Percentiles rank a stretch among this genome's conserved stretches.
phyloP scores from a whole-genome alignment of 2,329 filamentous ascomycete species.

The Orbilia quercus region DNA sequence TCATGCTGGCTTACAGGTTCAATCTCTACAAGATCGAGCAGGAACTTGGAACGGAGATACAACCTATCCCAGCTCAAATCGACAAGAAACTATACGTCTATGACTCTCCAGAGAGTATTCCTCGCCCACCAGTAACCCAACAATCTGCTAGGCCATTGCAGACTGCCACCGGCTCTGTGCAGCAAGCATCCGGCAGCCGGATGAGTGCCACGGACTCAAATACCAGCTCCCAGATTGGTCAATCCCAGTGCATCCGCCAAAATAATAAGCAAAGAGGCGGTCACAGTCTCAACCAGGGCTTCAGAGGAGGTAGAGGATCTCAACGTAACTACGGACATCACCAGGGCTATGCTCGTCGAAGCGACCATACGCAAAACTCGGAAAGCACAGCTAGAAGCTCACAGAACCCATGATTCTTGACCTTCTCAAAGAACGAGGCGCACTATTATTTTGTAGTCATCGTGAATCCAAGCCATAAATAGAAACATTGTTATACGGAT shows the following conservation, averaged over 20 bases:
- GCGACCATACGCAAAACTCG: slow-evolving; percentile 26
- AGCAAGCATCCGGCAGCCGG: slow-evolving; percentile 11
- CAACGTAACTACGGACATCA: slow-evolving; percentile 33
- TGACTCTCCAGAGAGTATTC: slow-evolving; percentile 93
- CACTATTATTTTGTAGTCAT: too few species aligned
- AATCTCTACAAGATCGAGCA: slow-evolving; percentile 99
- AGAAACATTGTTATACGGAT: too few species aligned
- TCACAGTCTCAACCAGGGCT: slow-evolving; percentile 27
- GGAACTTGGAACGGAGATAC: slow-evolving; percentile 95
- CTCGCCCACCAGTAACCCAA: slow-evolving; percentile 74
- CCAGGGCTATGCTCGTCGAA: slow-evolving; percentile 39
- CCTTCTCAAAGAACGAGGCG: neutral
- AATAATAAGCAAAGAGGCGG: slow-evolving; percentile 35
- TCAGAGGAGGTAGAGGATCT: slow-evolving; percentile 38
- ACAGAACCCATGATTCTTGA: slow-evolving; percentile 17
- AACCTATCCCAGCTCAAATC: slow-evolving; percentile 91
- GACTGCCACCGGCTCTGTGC: neutral
- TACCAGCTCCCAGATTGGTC: slow-evolving; percentile 10
- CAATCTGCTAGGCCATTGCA: neutral
- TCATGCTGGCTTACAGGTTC: slow-evolving; percentile 70
- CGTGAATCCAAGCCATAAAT: too few species aligned
- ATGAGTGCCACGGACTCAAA: slow-evolving; percentile 12
- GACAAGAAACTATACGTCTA: slow-evolving; percentile 99
- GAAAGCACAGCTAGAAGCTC: slow-evolving; percentile 18
- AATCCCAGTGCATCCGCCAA: slow-evolving; percentile 21